Percentiles rank a stretch among this genome's conserved stretches.
Evolutionary conservation across 352 stramenopile species (phyloP).

Genomic region (Paralagenidium karlingii): DNA sequence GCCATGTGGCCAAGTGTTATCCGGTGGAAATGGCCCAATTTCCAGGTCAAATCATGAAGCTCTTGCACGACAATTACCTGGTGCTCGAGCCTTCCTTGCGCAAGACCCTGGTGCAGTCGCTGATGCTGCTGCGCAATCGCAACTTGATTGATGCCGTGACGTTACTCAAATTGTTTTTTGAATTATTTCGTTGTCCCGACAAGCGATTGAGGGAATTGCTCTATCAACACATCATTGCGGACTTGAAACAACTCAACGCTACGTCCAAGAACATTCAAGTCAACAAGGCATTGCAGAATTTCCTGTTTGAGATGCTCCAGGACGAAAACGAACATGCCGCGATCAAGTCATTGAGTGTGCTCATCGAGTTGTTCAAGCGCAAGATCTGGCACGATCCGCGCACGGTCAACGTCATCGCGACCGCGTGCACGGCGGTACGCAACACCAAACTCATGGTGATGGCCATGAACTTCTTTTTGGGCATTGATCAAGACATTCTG

Average conservation of each 20-base stretch:
- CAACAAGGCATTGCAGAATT: constrained; percentile 92
- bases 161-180: constrained; percentile 93
- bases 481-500: constrained; percentile 95
- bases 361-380: constrained; percentile 94
- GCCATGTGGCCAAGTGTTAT: constrained; percentile 86
- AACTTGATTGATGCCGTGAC: constrained; percentile 84
- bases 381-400: constrained; percentile 95
- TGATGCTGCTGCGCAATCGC: constrained; percentile 96
- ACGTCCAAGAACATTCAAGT: constrained; percentile 93
- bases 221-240: constrained; percentile 94
- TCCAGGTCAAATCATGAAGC: constrained; percentile 84
- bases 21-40: constrained; percentile 78
- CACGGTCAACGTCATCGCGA: constrained; percentile 95
- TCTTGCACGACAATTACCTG: constrained; percentile 85
- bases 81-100: constrained; percentile 87
- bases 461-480: constrained; percentile 96
- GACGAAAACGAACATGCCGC: constrained; percentile 77
- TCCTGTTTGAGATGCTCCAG: constrained; percentile 91
- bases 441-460: constrained; percentile 83
- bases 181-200: constrained; percentile 93
- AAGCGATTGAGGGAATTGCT: constrained; percentile 92
- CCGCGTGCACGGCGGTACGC: constrained; percentile 71
- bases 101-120: constrained; percentile 89
- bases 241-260: constrained; percentile 81
- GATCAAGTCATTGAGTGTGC: constrained; percentile 86